Conservation (phyloP, 306 rosid genomes). For the Dryas octopetala region DNA sequence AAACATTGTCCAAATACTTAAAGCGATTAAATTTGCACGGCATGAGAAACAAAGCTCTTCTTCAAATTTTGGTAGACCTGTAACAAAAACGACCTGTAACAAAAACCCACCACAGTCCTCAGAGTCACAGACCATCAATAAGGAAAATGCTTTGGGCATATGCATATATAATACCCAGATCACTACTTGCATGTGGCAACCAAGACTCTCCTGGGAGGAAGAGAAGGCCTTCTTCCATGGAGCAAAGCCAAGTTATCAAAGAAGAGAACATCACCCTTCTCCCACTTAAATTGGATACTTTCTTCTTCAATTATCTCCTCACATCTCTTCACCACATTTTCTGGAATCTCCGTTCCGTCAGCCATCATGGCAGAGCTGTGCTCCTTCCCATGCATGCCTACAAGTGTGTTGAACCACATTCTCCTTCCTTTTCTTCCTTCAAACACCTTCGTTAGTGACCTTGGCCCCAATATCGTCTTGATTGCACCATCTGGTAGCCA, state of each 20-base stretch:
- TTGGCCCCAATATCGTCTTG: conserved; percentile 57
- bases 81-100: neutral
- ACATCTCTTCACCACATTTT: conserved; percentile 64
- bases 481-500: conserved; percentile 64
- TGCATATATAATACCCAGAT: neutral
- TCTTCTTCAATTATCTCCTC: conserved; percentile 85
- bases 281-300: conserved; percentile 85
- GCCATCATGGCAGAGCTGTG: conserved; percentile 76
- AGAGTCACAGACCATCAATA: neutral
- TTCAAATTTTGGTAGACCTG: neutral
- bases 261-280: conserved; percentile 83
- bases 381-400: conserved; percentile 83
- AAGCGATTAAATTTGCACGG: too few species aligned
- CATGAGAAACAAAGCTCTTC: too few species aligned
- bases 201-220: conserved; percentile 75
- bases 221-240: conserved; percentile 90
- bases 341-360: conserved; percentile 65
- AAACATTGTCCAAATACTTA: too few species aligned
- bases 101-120: neutral
- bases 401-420: conserved; percentile 84
- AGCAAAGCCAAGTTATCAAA: conserved; percentile 81
- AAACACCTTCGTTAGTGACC: conserved; percentile 60
- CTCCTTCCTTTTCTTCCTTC: conserved; percentile 77
- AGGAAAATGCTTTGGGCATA: neutral
- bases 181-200: conserved; percentile 70